Conservation (phyloP, 495 filamentous ascomycete species). For the Lophiotrema nucula region DNA sequence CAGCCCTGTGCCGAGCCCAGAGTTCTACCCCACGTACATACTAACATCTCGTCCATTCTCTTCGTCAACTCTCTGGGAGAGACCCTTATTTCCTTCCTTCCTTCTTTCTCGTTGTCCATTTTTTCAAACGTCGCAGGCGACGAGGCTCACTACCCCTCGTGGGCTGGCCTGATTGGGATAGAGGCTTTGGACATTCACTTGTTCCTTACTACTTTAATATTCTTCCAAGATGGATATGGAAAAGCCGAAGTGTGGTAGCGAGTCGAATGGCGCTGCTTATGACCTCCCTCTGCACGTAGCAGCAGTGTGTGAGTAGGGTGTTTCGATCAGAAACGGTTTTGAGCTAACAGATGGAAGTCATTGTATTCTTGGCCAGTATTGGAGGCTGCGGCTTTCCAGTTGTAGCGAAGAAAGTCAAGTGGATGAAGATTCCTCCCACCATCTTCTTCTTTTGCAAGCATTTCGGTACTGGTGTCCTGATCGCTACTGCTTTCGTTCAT, state of each 20-base stretch:
- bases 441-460: constrained; percentile 54
- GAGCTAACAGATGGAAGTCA: constrained; percentile 28
- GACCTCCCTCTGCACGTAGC: constrained; percentile 51
- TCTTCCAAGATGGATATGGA: constrained; percentile 12
- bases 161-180: not conserved
- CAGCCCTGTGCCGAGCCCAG: constrained; percentile 25
- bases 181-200: constrained; percentile 2
- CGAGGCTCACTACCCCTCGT: not conserved
- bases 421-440: constrained; percentile 54
- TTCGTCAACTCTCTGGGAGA: constrained; percentile 33
- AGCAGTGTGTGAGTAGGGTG: constrained; percentile 48
- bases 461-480: constrained; percentile 37
- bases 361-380: constrained; percentile 38
- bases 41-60: constrained; percentile 5
- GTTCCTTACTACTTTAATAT: constrained; percentile 1
- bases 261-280: constrained; percentile 40
- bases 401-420: constrained; percentile 53
- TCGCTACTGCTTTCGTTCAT: constrained; percentile 37
- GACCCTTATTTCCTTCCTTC: constrained; percentile 22
- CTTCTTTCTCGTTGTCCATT: constrained; percentile 6
- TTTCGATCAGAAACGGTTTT: not conserved
- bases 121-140: constrained; percentile 26
- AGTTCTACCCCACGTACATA: constrained; percentile 8
- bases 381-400: constrained; percentile 49
- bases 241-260: constrained; percentile 51